A percentile compares a stretch with the other conserved stretches of the same genome.
Evolutionary conservation across 352 stramenopile genomes (phyloP).

Genomic region (Globisporangium emineosum): DNA sequence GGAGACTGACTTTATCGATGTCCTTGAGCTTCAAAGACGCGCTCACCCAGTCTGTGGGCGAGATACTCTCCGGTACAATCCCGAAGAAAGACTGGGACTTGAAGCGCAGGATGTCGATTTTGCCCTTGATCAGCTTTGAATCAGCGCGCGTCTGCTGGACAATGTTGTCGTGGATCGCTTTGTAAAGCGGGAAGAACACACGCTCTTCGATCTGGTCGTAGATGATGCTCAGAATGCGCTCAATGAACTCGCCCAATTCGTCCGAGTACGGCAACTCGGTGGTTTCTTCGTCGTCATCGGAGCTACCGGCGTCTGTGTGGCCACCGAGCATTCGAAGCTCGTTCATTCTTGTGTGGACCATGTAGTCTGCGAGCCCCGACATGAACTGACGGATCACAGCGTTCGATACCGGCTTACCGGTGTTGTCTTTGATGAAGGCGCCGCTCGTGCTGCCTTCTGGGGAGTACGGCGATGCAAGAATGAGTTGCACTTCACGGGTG

Average conservation of each 20-base stretch:
- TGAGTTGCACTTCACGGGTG: conserved; percentile 73
- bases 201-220: conserved; percentile 85
- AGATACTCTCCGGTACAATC: conserved; percentile 67
- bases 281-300: conserved; percentile 28
- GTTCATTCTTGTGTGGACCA: conserved; percentile 80
- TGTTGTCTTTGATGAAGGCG: conserved; percentile 71
- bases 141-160: conserved; percentile 56
- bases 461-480: conserved; percentile 81
- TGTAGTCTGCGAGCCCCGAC: conserved; percentile 72
- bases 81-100: conserved; percentile 85
- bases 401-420: conserved; percentile 41
- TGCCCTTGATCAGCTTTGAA: conserved; percentile 67
- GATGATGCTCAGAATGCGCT: conserved; percentile 66
- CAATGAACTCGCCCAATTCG: conserved; percentile 49
- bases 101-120: conserved; percentile 75
- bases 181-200: conserved; percentile 79
- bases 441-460: conserved; percentile 74
- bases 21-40: conserved; percentile 64
- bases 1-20: conserved; percentile 74
- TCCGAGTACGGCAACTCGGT: conserved; percentile 16
- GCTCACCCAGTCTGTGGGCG: conserved; percentile 51
- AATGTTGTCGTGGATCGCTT: conserved; percentile 61
- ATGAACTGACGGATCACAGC: conserved; percentile 71
- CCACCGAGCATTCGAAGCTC: conserved; percentile 64
- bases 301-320: conserved; percentile 25